Evolutionary conservation across 2,329 filamentous ascomycete genomes (phyloP).

Genomic region (Nemania abortiva): DNA sequence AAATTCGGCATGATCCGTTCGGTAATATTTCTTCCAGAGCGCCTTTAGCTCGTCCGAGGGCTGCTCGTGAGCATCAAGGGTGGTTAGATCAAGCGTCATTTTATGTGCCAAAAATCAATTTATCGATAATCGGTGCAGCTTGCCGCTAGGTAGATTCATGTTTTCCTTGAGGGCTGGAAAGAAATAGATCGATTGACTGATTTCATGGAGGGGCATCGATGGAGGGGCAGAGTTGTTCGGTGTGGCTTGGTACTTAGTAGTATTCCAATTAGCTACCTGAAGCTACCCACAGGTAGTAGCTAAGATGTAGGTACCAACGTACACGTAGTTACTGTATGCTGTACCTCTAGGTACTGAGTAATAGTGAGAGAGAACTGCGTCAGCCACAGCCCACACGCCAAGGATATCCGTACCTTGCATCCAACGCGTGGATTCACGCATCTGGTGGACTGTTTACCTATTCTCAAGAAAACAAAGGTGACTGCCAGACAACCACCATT

Average conservation of each 20-base stretch:
- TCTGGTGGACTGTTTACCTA: background rate
- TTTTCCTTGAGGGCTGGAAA: background rate
- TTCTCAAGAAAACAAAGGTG: background rate
- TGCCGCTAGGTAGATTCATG: background rate
- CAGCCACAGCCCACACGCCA: slow-evolving; percentile 8
- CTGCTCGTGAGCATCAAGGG: slow-evolving; percentile 80
- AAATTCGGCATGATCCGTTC: slow-evolving; percentile 66
- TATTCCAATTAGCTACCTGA: background rate
- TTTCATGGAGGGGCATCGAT: background rate
- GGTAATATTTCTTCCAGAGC: slow-evolving; percentile 81
- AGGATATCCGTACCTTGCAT: background rate
- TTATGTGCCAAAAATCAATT: slow-evolving; percentile 1
- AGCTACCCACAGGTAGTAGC: background rate
- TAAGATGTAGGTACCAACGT: background rate
- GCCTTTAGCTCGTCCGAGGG: slow-evolving; percentile 77
- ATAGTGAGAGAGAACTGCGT: too few relatives aligned
- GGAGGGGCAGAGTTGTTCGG: background rate
- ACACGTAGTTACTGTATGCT: too few relatives aligned
- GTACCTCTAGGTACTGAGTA: too few relatives aligned
- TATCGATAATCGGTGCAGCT: background rate
- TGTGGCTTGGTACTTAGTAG: background rate
- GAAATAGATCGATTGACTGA: background rate
- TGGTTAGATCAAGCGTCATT: slow-evolving; percentile 60
- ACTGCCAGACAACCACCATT: slow-evolving; percentile 3
- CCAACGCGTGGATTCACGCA: slow-evolving; percentile 8